Evolutionary conservation across 805 yeast genomes (phyloP).

Genomic region (Yamadazyma sp.): DNA sequence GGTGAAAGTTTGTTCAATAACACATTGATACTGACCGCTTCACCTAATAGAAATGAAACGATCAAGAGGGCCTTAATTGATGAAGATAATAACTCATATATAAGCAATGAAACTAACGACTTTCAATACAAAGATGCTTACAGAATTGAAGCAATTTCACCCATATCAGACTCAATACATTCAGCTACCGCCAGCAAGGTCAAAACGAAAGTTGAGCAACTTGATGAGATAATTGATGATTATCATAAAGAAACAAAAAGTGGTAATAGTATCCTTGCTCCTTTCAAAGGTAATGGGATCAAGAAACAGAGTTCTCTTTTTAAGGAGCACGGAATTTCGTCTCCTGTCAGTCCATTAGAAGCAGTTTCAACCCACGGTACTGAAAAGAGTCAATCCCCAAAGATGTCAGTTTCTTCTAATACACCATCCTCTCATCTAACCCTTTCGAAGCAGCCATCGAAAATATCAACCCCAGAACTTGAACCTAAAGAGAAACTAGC

Average conservation of each 20-base stretch:
- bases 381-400: too few relatives aligned
- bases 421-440: too few relatives aligned
- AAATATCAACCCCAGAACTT: too few relatives aligned
- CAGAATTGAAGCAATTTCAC: conserved; percentile 13
- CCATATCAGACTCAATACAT: conserved; percentile 5
- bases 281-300: conserved; percentile 12
- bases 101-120: conserved; percentile 1
- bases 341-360: background rate
- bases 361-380: background rate
- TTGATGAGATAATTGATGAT: conserved; percentile 4
- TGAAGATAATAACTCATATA: background rate
- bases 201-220: background rate
- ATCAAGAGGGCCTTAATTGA: conserved; percentile 4
- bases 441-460: too few relatives aligned
- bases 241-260: conserved; percentile 2
- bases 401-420: too few relatives aligned
- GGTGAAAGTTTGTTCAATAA: conserved; percentile 17
- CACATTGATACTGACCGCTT: conserved; percentile 14
- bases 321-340: conserved; percentile 12
- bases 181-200: background rate
- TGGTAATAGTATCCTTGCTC: conserved; percentile 12
- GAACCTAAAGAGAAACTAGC: too few relatives aligned
- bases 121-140: conserved; percentile 1
- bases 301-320: conserved; percentile 12
- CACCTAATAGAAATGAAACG: conserved; percentile 10